These are phyloP conservation scores for Suillus hirtellus DNA, from an alignment of 768 basidiomycete genomes.

Conservation along the genomic window DNA sequence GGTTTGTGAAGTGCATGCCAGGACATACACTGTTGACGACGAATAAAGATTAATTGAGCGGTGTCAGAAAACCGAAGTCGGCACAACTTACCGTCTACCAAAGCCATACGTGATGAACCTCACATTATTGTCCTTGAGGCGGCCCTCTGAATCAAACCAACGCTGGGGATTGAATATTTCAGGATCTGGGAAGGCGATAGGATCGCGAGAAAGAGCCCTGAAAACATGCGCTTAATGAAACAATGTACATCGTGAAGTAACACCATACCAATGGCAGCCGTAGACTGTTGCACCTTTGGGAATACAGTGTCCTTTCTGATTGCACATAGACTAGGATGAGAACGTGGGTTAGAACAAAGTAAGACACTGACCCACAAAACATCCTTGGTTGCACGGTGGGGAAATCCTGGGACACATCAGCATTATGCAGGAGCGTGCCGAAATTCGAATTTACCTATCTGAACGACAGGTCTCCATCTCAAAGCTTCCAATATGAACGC, in stretches of 20 bases:
- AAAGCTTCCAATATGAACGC: no score
- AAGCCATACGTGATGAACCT: constrained; percentile 54
- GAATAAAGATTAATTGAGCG: neutral
- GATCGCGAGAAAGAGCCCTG: no score
- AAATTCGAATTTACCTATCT: constrained; percentile 21
- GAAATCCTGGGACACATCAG: constrained; percentile 39
- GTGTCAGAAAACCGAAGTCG: neutral
- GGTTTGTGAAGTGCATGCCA: neutral
- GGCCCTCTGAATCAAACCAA: no score
- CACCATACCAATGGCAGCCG: no score
- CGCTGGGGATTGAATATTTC: no score
- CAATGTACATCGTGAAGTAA: no score
- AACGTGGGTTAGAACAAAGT: neutral
- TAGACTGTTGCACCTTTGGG: no score
- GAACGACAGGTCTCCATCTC: no score
- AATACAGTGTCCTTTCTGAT: no score
- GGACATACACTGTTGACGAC: neutral
- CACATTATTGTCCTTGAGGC: constrained; percentile 37
- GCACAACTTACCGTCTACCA: constrained; percentile 37
- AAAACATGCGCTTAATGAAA: no score
- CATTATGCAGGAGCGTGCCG: neutral
- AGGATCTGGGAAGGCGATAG: no score
- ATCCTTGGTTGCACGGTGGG: constrained; percentile 62
- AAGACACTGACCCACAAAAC: constrained; percentile 49
- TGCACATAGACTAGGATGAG: no score